Evolutionary conservation across 257 asterid species (phyloP), one percentile per base, ranked within the genome.

Genomic region (Henckelia pumila): DNA sequence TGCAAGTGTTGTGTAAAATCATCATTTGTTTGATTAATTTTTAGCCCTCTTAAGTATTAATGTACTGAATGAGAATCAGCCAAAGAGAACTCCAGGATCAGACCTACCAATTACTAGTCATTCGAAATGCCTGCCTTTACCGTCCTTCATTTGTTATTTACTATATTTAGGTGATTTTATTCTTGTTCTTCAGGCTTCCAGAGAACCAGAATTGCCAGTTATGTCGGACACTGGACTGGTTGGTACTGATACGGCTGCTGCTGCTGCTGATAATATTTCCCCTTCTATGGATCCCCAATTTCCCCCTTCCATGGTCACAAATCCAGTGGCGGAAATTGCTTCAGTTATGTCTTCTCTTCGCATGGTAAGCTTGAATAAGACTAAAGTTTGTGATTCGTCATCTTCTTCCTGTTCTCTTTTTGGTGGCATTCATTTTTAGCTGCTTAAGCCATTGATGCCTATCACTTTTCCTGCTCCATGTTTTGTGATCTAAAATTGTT

Each of bases 341-440:
- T 71, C 96, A 2, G 90, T 91, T 71, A 57, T 85, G 67, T 86
- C 92, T 72, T 88, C 96, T 70, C 96, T 94, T 71, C 95, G 96
- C 64, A 78, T 61, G 92, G 99, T 94, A 84, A 73, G 86, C 69
- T 67, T 67, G 62, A 75, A 73, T 74, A 58, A 29, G 29, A 58
- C 44, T 44, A 35, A 20, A 33, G 63, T 73, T 14, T 17, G 55
- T 35, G 59, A 3, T 20, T 64, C 68, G 24, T 37, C n/a, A 6
- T 32, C 68, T 9, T 57, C 67, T 59, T 58, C 29, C 16, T 56
- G 23, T 40, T 53, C 30, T 55, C 20, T 58, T 64, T 56, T 52
- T 61, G 37, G 30, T 61, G 22, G 35, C 19, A 24, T 50, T 69
- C 24, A 26, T 30, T 65, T 64, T 35, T 25, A 61, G 55, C 78